A percentile compares a stretch with the other conserved stretches of the same genome.
phyloP scores from a whole-genome alignment of 2,329 filamentous ascomycete species.

The Aspergillus transmontanensis region DNA sequence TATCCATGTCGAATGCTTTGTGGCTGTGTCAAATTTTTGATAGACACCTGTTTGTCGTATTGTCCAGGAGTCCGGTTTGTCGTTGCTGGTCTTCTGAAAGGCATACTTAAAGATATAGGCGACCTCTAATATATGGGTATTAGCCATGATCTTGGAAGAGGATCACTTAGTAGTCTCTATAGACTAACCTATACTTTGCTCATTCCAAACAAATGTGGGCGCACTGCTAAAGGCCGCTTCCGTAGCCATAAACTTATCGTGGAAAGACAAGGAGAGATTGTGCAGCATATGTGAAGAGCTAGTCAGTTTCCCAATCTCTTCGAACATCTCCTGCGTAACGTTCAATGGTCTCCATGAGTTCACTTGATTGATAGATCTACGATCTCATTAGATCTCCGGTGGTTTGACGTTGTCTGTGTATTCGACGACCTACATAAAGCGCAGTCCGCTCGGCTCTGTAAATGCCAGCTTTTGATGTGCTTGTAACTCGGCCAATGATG shows the following conservation, averaged over 20 bases:
- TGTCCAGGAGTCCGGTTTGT: constrained; percentile 27
- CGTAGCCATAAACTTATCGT: constrained; percentile 22
- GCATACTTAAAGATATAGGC: constrained; percentile 34
- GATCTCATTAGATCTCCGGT: not conserved
- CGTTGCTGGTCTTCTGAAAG: constrained; percentile 22
- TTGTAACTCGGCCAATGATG: constrained; percentile 10
- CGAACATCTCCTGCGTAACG: constrained; percentile 26
- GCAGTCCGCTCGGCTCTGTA: not conserved
- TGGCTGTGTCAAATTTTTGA: constrained; percentile 28
- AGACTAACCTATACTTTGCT: constrained; percentile 21
- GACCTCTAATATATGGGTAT: constrained; percentile 19
- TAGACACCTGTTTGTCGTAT: constrained; percentile 37
- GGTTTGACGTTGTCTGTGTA: not conserved
- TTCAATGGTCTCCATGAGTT: constrained; percentile 31
- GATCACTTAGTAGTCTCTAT: not conserved
- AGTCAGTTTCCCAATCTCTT: constrained; percentile 20
- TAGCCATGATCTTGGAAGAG: not conserved
- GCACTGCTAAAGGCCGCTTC: constrained; percentile 30
- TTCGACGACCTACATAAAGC: constrained; percentile 17
- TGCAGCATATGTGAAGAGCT: constrained; percentile 22
- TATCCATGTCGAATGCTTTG: constrained; percentile 27
- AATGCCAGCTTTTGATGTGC: not conserved
- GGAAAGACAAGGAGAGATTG: constrained; percentile 29
- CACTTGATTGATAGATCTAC: constrained; percentile 29
- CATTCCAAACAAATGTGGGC: constrained; percentile 15